Percentiles rank a stretch among this genome's conserved stretches.
phyloP scores from a whole-genome alignment of 2,329 filamentous ascomycete species.

The Dactylellina drechsleri region DNA sequence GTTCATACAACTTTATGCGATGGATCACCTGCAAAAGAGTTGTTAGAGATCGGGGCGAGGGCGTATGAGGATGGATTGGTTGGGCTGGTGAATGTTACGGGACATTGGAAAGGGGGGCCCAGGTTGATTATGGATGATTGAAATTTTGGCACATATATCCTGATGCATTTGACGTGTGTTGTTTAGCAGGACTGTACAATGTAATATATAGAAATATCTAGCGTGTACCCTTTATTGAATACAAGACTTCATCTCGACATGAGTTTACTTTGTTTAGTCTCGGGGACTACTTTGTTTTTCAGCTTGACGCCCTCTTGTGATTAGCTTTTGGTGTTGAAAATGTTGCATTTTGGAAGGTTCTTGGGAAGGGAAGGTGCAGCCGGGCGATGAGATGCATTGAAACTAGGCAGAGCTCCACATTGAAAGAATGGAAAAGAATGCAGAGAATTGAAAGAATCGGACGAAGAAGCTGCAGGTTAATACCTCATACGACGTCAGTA shows the following conservation, averaged over 20 bases:
- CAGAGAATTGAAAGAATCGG: constrained; percentile 16
- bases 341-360: constrained; percentile 37
- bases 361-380: constrained; percentile 31
- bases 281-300: too few species aligned
- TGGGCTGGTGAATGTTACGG: constrained; percentile 26
- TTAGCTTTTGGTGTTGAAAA: neutral
- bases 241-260: too few species aligned
- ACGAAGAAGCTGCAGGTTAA: constrained; percentile 34
- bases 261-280: too few species aligned
- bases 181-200: too few species aligned
- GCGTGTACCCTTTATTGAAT: too few species aligned
- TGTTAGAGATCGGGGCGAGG: constrained; percentile 36
- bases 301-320: too few species aligned
- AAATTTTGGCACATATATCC: neutral
- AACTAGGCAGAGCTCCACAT: constrained; percentile 38
- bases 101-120: constrained; percentile 50
- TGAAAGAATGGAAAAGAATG: neutral
- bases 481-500: constrained; percentile 55
- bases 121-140: constrained; percentile 52
- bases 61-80: constrained; percentile 40
- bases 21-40: constrained; percentile 29
- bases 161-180: too few species aligned
- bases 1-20: constrained; percentile 34
- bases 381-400: constrained; percentile 15
- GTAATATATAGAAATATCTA: too few species aligned